Base-by-base conservation (phyloP, 1,139 yeast genomes). In the Saccharomycopsis crataegensis region DNA sequence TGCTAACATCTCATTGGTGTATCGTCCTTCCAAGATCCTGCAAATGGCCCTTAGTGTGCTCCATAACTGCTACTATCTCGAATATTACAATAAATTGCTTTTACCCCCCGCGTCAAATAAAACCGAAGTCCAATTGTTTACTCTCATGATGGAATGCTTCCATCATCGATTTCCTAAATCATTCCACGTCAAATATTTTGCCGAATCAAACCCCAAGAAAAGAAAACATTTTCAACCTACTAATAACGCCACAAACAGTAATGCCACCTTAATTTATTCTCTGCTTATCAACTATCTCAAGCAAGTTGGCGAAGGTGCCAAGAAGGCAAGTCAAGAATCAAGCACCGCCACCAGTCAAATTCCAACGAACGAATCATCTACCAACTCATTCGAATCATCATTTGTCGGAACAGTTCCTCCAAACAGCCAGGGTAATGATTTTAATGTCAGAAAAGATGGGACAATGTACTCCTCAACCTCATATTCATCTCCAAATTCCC, bases 111-210 rank as follows among this genome's bases (percentile, higher is more conserved):
- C 14, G 7, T 8, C 43, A 22, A 33, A 43, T 9, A 7, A 7
- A 17, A 17, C 11, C 4, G 45, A 43, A 8, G 17, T 14, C 16
- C 17, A 40, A 14, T 43, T 43, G 14, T 43, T 17, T 17, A 22
- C 28, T 9, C 28, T 54, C 8, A 31, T 16, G 34, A 8, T 36
- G 51, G 52, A 44, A 28, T 51, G 57, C 41, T 54, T 47, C 38
- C 28, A 43, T 8, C 44, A 43, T 38, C 38, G 54, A 8, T 53
- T 50, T 14, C 57, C 57, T 8, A 31, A 37, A 14, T 8, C 46
- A 8, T 54, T 54, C 50, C 46, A 54, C 40, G n/a, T 6, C 6
- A 54, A 54, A 38, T 51, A 54, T 46, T 54, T 54, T 22, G 28
- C 16, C 46, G 32, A 3, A 9, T n/a, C 17, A 43, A 32, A 43